These are phyloP conservation scores for Colletotrichum sp. DNA, from an alignment of 2,329 filamentous ascomycete species.

Conservation along the genomic window DNA sequence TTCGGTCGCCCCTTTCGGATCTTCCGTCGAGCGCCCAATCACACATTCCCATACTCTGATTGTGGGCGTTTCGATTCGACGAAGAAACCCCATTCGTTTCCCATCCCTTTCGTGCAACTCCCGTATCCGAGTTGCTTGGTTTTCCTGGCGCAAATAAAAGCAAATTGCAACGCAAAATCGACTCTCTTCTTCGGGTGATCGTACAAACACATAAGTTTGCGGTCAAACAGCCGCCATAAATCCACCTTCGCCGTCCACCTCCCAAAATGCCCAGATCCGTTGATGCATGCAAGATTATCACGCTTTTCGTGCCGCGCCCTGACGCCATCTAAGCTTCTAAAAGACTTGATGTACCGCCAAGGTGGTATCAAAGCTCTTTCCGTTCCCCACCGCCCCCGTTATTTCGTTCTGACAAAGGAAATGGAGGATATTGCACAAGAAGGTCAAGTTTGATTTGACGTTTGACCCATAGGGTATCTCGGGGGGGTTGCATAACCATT, in stretches of 20 bases:
- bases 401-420: conserved; percentile 25
- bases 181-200: conserved; percentile 21
- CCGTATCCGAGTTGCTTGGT: neutral
- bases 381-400: conserved; percentile 27
- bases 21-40: conserved; percentile 8
- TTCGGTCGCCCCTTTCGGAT: conserved; percentile 20
- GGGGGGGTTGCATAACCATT: conserved; percentile 10
- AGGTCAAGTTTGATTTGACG: conserved; percentile 4
- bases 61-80: neutral
- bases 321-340: conserved; percentile 37
- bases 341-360: conserved; percentile 32
- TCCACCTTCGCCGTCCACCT: conserved; percentile 29
- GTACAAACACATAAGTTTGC: conserved; percentile 22
- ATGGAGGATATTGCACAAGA: conserved; percentile 20
- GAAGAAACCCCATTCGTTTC: neutral
- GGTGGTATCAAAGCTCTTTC: conserved; percentile 36
- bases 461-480: conserved; percentile 9
- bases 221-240: conserved; percentile 4
- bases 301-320: conserved; percentile 43
- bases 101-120: neutral
- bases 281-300: conserved; percentile 46
- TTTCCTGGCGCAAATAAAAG: neutral
- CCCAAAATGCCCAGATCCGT: conserved; percentile 37
- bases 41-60: conserved; percentile 7
- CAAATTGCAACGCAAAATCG: conserved; percentile 7